A percentile compares a stretch with the other conserved stretches of the same genome.
Conservation (phyloP, 345 rosid species). For the Hibiscus tridactylites region DNA sequence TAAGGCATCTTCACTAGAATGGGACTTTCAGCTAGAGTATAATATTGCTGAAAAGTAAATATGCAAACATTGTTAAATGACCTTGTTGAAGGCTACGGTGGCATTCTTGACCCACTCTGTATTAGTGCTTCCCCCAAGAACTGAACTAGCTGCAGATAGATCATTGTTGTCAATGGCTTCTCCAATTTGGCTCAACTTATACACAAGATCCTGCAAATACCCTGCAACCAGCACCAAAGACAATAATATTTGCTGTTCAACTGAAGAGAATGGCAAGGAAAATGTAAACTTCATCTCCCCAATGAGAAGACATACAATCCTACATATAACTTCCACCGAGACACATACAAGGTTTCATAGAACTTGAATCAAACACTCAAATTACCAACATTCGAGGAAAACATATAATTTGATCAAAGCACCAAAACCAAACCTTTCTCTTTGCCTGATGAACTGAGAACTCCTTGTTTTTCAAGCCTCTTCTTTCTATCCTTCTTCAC, state of each 20-base stretch:
- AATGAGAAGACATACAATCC: too few relatives aligned
- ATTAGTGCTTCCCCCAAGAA: conserved; percentile 61
- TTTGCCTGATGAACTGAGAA: conserved; percentile 53
- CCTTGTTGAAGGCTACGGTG: conserved; percentile 68
- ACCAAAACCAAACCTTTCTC: conserved; percentile 47
- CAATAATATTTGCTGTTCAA: background rate
- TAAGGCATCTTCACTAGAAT: background rate
- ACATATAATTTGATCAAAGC: too few relatives aligned
- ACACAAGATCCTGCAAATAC: conserved; percentile 86
- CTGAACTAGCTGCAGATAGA: conserved; percentile 53
- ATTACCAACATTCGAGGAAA: too few relatives aligned
- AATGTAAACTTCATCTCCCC: too few relatives aligned
- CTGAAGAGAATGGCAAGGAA: too few relatives aligned
- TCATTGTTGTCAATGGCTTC: conserved; percentile 86
- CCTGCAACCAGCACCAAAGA: conserved; percentile 22
- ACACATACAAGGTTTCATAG: background rate
- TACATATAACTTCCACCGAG: background rate
- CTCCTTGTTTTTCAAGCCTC: conserved; percentile 82
- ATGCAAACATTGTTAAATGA: conserved; percentile 8
- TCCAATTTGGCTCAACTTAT: conserved; percentile 83
- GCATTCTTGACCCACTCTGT: conserved; percentile 73
- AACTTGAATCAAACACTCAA: background rate
- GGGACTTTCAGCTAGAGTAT: too few relatives aligned
- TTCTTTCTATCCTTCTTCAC: conserved; percentile 76
- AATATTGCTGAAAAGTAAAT: too few relatives aligned